Base-by-base conservation (phyloP, 2,329 filamentous ascomycete species). In the Fusarium dlaminii region DNA sequence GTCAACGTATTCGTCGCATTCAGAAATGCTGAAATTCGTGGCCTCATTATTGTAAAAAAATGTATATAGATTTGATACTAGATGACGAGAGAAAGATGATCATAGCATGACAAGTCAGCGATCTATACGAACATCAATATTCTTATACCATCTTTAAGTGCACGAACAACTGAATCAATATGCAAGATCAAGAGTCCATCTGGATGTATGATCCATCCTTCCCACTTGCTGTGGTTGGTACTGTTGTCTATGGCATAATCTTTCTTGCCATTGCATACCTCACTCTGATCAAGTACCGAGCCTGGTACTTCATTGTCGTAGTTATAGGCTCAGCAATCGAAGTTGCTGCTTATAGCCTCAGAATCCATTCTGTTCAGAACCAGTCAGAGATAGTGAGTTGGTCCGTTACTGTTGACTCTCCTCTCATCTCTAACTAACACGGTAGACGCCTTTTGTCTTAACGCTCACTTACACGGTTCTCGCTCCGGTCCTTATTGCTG, bases 401-500 rank as follows among this genome's bases (percentile, higher is more conserved):
- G 43, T n/a, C 15, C 7, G 22, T 54, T n/a, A 18, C 49, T 46
- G 20, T 30, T 29, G 15, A 29, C 20, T 40, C 27, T 40, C 10
- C 17, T 6, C 12, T 20, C 27, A 9, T 29, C 30, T 8, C 18
- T 15, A 11, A 30, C 65, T 64, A 49, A 72, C n/a, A 54, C 22
- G 6, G 6, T 22, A 83, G 80, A 74, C 78, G 3, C 77, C 84
- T 2, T 86, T 85, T 60, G 81, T 85, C 10, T 72, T 81, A 43
- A 83, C 81, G 2, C 72, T 81, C 9, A 82, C 82, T 1, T 79
- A 86, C 29, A 84, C 86, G n/a, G 83, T 87, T 18, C 80, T 88
- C 45, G 85, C 86, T 1, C 87, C 87, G 0, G 81, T 87, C 46
- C 82, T 88, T 58, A 77, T 87, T 55, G 85, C 85, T 22, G 87